Percentiles rank a stretch among this genome's conserved stretches.
phyloP scores from a whole-genome alignment of 164 flowering plant species.

The Hamamelis virginiana region DNA sequence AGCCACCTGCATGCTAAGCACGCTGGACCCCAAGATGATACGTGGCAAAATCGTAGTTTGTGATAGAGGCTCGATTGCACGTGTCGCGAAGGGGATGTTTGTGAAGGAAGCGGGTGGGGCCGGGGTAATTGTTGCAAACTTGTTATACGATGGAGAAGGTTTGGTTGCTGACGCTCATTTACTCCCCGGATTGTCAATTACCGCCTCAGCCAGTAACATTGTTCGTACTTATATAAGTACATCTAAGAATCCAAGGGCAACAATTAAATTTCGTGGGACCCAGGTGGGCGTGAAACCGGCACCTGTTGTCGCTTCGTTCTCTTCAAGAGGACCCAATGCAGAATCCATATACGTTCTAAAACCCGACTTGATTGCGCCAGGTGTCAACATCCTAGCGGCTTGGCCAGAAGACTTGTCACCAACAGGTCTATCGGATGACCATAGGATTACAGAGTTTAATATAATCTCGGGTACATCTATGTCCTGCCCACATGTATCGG shows the following conservation, averaged over 20 bases:
- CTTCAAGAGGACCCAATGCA: slow-evolving; percentile 56
- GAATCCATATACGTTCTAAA: slow-evolving; percentile 37
- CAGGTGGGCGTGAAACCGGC: slow-evolving; percentile 42
- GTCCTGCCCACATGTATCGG: slow-evolving; percentile 61
- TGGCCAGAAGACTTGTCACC: slow-evolving; percentile 46
- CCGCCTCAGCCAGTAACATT: slow-evolving; percentile 22
- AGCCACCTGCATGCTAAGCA: slow-evolving; percentile 29
- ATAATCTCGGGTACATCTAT: slow-evolving; percentile 68
- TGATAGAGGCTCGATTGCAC: slow-evolving; percentile 30
- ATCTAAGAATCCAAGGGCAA: slow-evolving; percentile 22
- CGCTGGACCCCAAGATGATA: slow-evolving; percentile 33
- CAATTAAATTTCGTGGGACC: slow-evolving; percentile 41
- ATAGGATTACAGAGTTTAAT: slow-evolving; percentile 44
- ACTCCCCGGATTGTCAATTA: slow-evolving; percentile 40
- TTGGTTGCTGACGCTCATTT: slow-evolving; percentile 42
- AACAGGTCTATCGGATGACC: slow-evolving; percentile 24
- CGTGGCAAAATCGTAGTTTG: slow-evolving; percentile 57
- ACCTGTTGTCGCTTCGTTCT: slow-evolving; percentile 51
- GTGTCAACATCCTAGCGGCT: slow-evolving; percentile 67
- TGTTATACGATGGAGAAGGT: slow-evolving; percentile 29
- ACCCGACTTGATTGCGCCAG: slow-evolving; percentile 72
- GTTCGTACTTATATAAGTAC: slow-evolving; percentile 21
- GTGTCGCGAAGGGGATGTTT: slow-evolving; percentile 31
- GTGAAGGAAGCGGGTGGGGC: slow-evolving; percentile 53
- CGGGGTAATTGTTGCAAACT: slow-evolving; percentile 44